Conservation (phyloP, 768 basidiomycete species). For the Lactarius tabidus region DNA sequence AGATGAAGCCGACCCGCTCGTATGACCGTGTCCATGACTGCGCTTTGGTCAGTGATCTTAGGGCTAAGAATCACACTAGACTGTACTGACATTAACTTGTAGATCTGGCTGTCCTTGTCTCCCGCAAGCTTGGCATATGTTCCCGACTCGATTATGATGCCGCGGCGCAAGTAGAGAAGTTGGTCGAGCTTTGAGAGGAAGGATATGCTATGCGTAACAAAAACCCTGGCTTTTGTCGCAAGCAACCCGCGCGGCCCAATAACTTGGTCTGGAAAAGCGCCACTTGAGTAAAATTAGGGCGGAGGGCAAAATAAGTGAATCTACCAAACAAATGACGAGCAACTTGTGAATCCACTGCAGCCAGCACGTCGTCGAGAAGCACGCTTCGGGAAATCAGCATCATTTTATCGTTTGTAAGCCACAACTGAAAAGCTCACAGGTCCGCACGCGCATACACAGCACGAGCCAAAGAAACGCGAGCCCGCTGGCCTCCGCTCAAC, state of each 20-base stretch:
- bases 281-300: neutral
- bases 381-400: slow-evolving; percentile 39
- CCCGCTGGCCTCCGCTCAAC: slow-evolving; percentile 82
- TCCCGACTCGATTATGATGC: slow-evolving; percentile 76
- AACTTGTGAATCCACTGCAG: slow-evolving; percentile 83
- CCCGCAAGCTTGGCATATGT: slow-evolving; percentile 56
- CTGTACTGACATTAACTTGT: slow-evolving; percentile 65
- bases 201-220: slow-evolving; percentile 87
- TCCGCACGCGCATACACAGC: slow-evolving; percentile 92
- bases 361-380: slow-evolving; percentile 86
- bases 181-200: slow-evolving; percentile 76
- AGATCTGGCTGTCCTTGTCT: slow-evolving; percentile 60
- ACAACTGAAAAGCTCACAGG: slow-evolving; percentile 44
- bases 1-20: slow-evolving; percentile 15
- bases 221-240: slow-evolving; percentile 74
- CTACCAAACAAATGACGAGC: slow-evolving; percentile 80
- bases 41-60: neutral
- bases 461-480: slow-evolving; percentile 78
- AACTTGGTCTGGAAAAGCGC: slow-evolving; percentile 58
- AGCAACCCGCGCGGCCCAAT: slow-evolving; percentile 84
- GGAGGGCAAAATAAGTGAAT: slow-evolving; percentile 1
- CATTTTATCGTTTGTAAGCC: neutral
- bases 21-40: slow-evolving; percentile 24
- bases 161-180: slow-evolving; percentile 70
- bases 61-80: neutral